These are phyloP conservation scores for Purpureocillium lavendulum DNA, from an alignment of 2,329 filamentous ascomycete genomes.

Conservation along the genomic window DNA sequence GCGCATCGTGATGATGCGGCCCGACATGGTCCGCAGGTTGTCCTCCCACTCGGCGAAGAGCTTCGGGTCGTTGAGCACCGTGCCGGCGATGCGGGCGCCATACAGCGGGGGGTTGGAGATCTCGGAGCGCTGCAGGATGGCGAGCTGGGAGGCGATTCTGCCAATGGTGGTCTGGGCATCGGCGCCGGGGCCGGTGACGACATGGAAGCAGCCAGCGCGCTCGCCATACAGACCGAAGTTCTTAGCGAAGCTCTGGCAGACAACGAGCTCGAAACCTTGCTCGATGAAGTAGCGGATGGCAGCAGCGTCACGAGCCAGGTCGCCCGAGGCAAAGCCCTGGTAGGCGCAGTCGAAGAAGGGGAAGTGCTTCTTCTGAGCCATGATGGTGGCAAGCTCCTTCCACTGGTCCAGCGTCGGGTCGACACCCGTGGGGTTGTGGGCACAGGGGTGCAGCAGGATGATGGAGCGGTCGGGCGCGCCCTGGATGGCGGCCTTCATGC, in stretches of 20 bases:
- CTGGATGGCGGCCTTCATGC: constrained; percentile 67
- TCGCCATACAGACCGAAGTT: constrained; percentile 97
- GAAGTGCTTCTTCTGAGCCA: constrained; percentile 76
- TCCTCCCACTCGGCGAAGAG: constrained; percentile 90
- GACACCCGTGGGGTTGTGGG: constrained; percentile 96
- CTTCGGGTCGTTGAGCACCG: constrained; percentile 71
- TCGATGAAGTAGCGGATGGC: constrained; percentile 93
- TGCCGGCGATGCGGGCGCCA: constrained; percentile 79
- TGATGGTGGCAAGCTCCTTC: constrained; percentile 75
- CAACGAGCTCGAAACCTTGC: constrained; percentile 79
- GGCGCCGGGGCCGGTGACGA: constrained; percentile 65
- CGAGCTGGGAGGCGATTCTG: constrained; percentile 78
- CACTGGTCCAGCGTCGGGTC: constrained; percentile 92
- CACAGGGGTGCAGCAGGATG: constrained; percentile 88
- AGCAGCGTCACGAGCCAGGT: constrained; percentile 76
- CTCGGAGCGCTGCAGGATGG: constrained; percentile 91
- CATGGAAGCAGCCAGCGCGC: constrained; percentile 93
- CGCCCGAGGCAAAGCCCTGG: constrained; percentile 93
- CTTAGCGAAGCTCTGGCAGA: constrained; percentile 95
- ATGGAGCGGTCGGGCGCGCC: constrained; percentile 71
- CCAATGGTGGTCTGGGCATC: constrained; percentile 52
- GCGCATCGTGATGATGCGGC: constrained; percentile 90
- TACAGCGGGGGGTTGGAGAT: constrained; percentile 96
- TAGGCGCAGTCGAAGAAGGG: constrained; percentile 98
- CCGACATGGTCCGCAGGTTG: constrained; percentile 88